These are phyloP conservation scores for Candida yuanshanica DNA, from an alignment of 805 yeast species.

Conservation along the genomic window DNA sequence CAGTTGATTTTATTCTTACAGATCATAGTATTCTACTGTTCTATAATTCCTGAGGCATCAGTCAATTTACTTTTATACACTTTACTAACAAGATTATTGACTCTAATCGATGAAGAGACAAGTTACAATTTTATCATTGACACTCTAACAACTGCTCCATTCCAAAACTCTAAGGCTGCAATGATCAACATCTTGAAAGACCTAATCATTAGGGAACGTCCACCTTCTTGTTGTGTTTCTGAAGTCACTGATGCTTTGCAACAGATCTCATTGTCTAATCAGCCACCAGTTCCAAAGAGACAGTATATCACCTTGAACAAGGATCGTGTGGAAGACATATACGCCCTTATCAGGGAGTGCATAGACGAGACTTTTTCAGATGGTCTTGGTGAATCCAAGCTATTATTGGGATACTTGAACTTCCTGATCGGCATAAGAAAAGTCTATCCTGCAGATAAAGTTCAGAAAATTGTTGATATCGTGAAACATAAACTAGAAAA, in stretches of 20 bases:
- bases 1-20: conserved; percentile 36
- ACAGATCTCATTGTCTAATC: conserved; percentile 4
- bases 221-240: conserved; percentile 7
- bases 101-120: conserved; percentile 48
- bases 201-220: conserved; percentile 38
- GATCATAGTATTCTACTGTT: conserved; percentile 32
- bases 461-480: conserved; percentile 27
- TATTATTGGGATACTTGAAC: conserved; percentile 52
- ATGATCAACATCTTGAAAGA: conserved; percentile 67
- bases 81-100: conserved; percentile 56
- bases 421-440: conserved; percentile 36
- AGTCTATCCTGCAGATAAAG: conserved; percentile 25
- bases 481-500: conserved; percentile 17
- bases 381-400: conserved; percentile 30
- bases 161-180: conserved; percentile 51
- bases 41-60: conserved; percentile 31
- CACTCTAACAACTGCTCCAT: conserved; percentile 62
- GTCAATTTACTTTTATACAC: conserved; percentile 46
- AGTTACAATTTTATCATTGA: conserved; percentile 59
- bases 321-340: conserved; percentile 36
- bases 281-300: conserved; percentile 38
- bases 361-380: conserved; percentile 26
- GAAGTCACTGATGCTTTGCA: conserved; percentile 6
- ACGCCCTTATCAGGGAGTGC: conserved; percentile 34
- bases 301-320: conserved; percentile 38